Percentiles rank a stretch among this genome's conserved stretches.
phyloP scores from a whole-genome alignment of 768 basidiomycete species.

The Leccinum boreale region DNA sequence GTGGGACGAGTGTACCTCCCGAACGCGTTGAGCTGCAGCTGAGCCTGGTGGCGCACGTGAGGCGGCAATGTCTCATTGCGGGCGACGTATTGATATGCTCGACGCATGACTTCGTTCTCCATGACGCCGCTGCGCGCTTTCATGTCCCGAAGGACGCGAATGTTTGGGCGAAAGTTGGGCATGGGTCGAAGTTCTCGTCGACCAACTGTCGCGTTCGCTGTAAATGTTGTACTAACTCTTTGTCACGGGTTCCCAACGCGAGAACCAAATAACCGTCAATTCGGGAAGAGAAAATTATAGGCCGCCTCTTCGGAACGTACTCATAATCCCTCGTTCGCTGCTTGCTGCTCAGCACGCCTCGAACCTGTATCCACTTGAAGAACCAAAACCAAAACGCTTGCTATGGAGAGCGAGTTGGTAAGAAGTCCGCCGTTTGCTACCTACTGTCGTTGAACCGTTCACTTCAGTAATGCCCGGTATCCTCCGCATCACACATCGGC shows the following conservation, averaged over 20 bases:
- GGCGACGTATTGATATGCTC: conserved; percentile 91
- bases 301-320: neutral
- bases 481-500: conserved; percentile 52
- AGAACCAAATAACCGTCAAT: conserved; percentile 26
- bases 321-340: neutral
- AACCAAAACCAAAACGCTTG: neutral
- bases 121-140: conserved; percentile 70
- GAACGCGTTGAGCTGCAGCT: conserved; percentile 89
- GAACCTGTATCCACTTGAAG: neutral
- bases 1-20: conserved; percentile 80
- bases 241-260: neutral
- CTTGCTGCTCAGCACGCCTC: neutral
- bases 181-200: neutral
- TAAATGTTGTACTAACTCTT: too few species aligned
- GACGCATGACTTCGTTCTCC: conserved; percentile 75
- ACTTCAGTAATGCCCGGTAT: conserved; percentile 60
- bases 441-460: conserved; percentile 19
- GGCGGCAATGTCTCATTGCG: conserved; percentile 87
- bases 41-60: conserved; percentile 89
- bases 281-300: neutral
- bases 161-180: conserved; percentile 36
- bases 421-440: neutral
- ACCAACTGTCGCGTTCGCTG: too few species aligned
- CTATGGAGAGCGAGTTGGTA: conserved; percentile 27
- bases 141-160: conserved; percentile 69